Percentiles rank a stretch among this genome's conserved stretches.
These are phyloP conservation scores for Penicillium soppii DNA, from an alignment of 495 filamentous ascomycete genomes.

Conservation along the genomic window DNA sequence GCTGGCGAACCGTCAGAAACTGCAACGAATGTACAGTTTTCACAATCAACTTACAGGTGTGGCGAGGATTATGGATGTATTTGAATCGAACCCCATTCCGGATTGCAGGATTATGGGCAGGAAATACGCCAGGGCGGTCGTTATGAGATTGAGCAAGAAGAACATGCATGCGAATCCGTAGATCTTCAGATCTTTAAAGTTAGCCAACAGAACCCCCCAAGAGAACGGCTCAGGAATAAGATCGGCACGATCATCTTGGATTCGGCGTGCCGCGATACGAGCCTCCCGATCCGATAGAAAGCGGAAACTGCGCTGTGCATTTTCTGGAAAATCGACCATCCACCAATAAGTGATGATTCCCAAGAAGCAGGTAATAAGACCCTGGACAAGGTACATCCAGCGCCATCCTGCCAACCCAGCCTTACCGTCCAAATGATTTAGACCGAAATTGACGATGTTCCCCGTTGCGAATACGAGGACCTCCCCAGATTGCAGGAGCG, in stretches of 20 bases:
- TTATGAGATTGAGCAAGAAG: constrained; percentile 73
- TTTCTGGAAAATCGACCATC: constrained; percentile 81
- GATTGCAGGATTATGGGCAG: constrained; percentile 69
- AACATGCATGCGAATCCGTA: constrained; percentile 72
- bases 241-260: constrained; percentile 66
- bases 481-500: constrained; percentile 69
- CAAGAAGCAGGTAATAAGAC: constrained; percentile 60
- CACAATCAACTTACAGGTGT: constrained; percentile 49
- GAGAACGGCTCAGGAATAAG: constrained; percentile 60
- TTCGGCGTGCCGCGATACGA: constrained; percentile 53
- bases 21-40: background rate
- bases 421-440: constrained; percentile 62
- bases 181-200: constrained; percentile 67
- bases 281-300: constrained; percentile 64
- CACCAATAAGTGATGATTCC: constrained; percentile 72
- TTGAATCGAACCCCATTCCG: constrained; percentile 68
- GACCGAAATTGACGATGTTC: constrained; percentile 68
- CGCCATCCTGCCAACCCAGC: constrained; percentile 67
- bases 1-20: constrained; percentile 27
- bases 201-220: constrained; percentile 54
- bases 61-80: constrained; percentile 67
- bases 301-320: constrained; percentile 56
- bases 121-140: constrained; percentile 66
- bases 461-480: constrained; percentile 69
- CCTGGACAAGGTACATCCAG: constrained; percentile 77